Evolutionary conservation across 2,329 filamentous ascomycete species (phyloP).

Genomic region (Fusarium staphyleae): DNA sequence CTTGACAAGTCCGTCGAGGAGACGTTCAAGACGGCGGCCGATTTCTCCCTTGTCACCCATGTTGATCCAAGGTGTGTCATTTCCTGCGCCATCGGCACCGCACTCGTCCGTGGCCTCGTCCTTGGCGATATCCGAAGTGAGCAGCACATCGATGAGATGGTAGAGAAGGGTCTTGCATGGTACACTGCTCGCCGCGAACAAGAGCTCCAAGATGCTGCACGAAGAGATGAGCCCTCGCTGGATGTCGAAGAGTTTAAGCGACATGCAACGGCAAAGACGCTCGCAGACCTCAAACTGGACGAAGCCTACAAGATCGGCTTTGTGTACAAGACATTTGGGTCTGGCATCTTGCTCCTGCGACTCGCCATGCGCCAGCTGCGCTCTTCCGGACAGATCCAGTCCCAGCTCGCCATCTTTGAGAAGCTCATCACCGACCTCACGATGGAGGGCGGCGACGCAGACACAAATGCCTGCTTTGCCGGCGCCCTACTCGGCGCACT

Average conservation of each 20-base stretch:
- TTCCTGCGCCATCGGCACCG: constrained; percentile 56
- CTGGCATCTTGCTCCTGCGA: constrained; percentile 54
- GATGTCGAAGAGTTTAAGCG: constrained; percentile 51
- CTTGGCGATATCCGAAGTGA: constrained; percentile 53
- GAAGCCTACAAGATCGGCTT: constrained; percentile 57
- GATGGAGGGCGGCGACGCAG: constrained; percentile 61
- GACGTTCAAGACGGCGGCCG: constrained; percentile 53
- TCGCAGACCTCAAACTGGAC: constrained; percentile 55
- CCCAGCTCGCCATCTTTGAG: constrained; percentile 50
- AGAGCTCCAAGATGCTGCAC: constrained; percentile 35
- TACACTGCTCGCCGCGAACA: constrained; percentile 37
- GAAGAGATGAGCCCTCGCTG: constrained; percentile 44
- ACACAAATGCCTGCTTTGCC: constrained; percentile 62
- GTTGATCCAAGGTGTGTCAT: constrained; percentile 60
- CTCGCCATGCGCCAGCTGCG: constrained; percentile 50
- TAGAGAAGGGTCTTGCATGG: constrained; percentile 52
- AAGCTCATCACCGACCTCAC: constrained; percentile 56
- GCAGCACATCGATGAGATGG: constrained; percentile 50
- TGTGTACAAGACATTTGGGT: constrained; percentile 61
- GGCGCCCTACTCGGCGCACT: constrained; percentile 58
- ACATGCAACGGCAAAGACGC: constrained; percentile 48
- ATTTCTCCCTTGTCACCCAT: constrained; percentile 56
- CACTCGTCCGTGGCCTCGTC: constrained; percentile 54
- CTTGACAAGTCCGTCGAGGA: constrained; percentile 50
- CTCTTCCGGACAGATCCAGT: constrained; percentile 20